Evolutionary conservation across 2,329 filamentous ascomycete species (phyloP).

Genomic region (Ustulina deusta): DNA sequence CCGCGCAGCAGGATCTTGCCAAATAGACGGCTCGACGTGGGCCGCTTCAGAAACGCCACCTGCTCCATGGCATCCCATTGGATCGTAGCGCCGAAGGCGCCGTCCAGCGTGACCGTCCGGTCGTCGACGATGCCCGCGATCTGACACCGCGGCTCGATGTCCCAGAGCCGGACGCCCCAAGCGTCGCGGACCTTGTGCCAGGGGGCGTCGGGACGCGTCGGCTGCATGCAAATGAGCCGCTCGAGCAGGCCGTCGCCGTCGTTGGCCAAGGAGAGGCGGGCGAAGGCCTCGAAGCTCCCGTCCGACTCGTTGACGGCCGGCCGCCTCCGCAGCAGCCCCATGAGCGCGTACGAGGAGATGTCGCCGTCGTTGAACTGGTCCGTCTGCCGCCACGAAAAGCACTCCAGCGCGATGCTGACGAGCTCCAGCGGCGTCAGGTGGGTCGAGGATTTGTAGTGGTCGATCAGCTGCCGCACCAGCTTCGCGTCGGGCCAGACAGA

Average conservation of each 20-base stretch:
- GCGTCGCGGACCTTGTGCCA: constrained; percentile 58
- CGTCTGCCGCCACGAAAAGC: constrained; percentile 55
- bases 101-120: constrained; percentile 56
- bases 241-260: constrained; percentile 59
- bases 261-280: constrained; percentile 59
- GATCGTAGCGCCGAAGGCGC: constrained; percentile 53
- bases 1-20: constrained; percentile 30
- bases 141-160: constrained; percentile 57
- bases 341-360: constrained; percentile 57
- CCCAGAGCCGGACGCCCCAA: constrained; percentile 58
- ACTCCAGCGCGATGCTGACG: constrained; percentile 49
- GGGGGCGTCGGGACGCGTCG: constrained; percentile 47
- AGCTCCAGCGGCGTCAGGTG: constrained; percentile 57
- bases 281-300: constrained; percentile 60
- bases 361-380: constrained; percentile 55
- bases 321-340: constrained; percentile 58
- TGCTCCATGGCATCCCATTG: constrained; percentile 53
- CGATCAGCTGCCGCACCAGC: constrained; percentile 56
- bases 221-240: constrained; percentile 58
- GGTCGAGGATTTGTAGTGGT: constrained; percentile 59
- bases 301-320: constrained; percentile 55
- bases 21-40: constrained; percentile 14
- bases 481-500: constrained; percentile 56
- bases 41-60: constrained; percentile 34
- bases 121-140: constrained; percentile 56